Evolutionary conservation across 2,329 filamentous ascomycete genomes (phyloP).

Genomic region (Elsinoe fawcettii): DNA sequence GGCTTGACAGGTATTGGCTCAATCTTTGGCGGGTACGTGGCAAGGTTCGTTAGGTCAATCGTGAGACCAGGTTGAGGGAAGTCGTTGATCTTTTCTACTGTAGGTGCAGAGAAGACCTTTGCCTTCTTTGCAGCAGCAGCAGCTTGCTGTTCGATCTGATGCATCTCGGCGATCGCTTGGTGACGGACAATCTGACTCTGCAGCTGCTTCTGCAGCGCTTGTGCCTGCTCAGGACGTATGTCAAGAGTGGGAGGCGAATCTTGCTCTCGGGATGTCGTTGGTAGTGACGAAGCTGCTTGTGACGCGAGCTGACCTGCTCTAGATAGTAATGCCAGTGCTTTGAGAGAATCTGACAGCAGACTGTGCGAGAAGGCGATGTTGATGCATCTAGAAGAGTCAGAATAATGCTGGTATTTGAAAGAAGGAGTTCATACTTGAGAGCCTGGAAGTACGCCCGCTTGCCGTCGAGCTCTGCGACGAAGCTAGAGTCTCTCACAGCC

Average conservation of each 20-base stretch:
- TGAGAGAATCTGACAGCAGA: slow-evolving; percentile 61
- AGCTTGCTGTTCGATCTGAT: slow-evolving; percentile 50
- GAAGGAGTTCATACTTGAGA: slow-evolving; percentile 56
- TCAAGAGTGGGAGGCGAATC: slow-evolving; percentile 56
- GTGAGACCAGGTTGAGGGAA: slow-evolving; percentile 57
- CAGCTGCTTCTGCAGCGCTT: slow-evolving; percentile 55
- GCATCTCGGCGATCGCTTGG: slow-evolving; percentile 77
- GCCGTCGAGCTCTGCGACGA: slow-evolving; percentile 69
- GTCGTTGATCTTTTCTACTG: slow-evolving; percentile 67
- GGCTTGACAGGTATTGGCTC: slow-evolving; percentile 85
- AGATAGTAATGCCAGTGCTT: slow-evolving; percentile 77
- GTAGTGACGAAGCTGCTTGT: slow-evolving; percentile 43
- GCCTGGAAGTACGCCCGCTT: slow-evolving; percentile 80
- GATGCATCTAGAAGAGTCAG: slow-evolving; percentile 53
- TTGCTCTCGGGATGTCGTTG: slow-evolving; percentile 31
- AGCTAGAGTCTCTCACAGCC: slow-evolving; percentile 71
- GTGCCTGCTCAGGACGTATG: slow-evolving; percentile 52
- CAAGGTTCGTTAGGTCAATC: slow-evolving; percentile 70
- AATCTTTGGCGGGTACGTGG: slow-evolving; percentile 78
- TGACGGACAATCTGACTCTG: slow-evolving; percentile 68
- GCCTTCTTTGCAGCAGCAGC: slow-evolving; percentile 40
- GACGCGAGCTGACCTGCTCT: slow-evolving; percentile 59
- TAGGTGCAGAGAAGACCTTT: slow-evolving; percentile 45
- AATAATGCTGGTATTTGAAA: neutral
- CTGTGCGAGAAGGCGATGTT: slow-evolving; percentile 80